These are phyloP conservation scores for Phytopythium vexans DNA, from an alignment of 352 stramenopile species.

Conservation along the genomic window DNA sequence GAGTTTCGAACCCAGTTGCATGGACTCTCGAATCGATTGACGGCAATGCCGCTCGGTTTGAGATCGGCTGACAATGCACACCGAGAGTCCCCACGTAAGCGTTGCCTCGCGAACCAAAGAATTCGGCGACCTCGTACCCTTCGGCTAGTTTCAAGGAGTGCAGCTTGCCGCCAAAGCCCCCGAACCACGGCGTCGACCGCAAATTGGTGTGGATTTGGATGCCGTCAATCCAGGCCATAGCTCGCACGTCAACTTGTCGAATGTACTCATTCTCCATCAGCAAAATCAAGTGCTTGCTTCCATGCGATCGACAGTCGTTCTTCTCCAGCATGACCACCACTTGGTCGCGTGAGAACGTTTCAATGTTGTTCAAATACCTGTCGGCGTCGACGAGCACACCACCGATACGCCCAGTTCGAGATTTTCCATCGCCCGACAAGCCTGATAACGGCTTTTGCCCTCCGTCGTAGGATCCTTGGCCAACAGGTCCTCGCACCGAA, in stretches of 20 bases:
- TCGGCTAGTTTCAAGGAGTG: conserved; percentile 36
- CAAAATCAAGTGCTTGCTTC: conserved; percentile 39
- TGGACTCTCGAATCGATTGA: too few species aligned
- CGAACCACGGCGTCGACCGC: conserved; percentile 55
- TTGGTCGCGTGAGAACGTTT: conserved; percentile 36
- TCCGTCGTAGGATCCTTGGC: conserved; percentile 35
- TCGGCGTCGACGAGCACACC: conserved; percentile 34
- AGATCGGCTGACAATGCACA: conserved; percentile 23
- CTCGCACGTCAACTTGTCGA: conserved; percentile 44
- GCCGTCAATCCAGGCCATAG: conserved; percentile 64
- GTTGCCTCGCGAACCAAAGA: conserved; percentile 51
- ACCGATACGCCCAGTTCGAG: conserved; percentile 23
- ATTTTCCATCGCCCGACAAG: not conserved
- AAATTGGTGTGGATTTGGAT: conserved; percentile 64
- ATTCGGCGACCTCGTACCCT: conserved; percentile 39
- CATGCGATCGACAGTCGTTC: conserved; percentile 19
- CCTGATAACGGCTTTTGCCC: conserved; percentile 11
- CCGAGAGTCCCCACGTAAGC: conserved; percentile 48
- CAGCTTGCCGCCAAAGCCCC: conserved; percentile 44
- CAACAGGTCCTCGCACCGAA: conserved; percentile 44
- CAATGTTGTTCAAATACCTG: conserved; percentile 43
- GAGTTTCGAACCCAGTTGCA: not conserved
- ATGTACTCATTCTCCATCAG: conserved; percentile 44
- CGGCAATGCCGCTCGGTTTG: not conserved
- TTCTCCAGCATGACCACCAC: conserved; percentile 21